phyloP scores from a whole-genome alignment of 306 rosid species.

The Vigna mungo region DNA sequence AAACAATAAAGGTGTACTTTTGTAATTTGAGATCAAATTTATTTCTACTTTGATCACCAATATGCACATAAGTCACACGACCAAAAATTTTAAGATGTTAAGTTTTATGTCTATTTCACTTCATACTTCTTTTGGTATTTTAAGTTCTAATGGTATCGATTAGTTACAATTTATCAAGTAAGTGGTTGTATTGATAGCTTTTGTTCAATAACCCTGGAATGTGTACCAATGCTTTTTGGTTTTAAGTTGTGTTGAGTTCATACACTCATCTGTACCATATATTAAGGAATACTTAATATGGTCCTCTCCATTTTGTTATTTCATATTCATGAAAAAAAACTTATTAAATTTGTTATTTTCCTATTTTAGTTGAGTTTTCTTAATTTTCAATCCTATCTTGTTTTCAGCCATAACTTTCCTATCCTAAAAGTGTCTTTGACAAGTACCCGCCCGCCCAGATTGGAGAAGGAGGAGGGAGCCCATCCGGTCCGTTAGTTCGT shows the following conservation, averaged over 20 bases:
- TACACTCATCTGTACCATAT: background rate
- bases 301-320: background rate
- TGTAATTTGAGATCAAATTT: too few relatives aligned
- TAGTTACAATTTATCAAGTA: background rate
- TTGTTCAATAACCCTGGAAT: background rate
- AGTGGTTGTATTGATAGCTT: background rate
- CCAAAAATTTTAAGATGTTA: too few relatives aligned
- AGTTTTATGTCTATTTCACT: background rate
- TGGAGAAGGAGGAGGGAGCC: too few relatives aligned
- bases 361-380: too few relatives aligned
- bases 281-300: background rate
- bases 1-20: too few relatives aligned
- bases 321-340: background rate
- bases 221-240: background rate
- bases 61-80: too few relatives aligned
- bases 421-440: too few relatives aligned
- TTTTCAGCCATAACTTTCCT: too few relatives aligned
- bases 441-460: too few relatives aligned
- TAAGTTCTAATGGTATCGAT: background rate
- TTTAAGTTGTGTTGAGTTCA: background rate
- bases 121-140: background rate
- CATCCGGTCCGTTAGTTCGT: too few relatives aligned
- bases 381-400: too few relatives aligned
- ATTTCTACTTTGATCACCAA: too few relatives aligned
- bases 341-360: background rate